Conservation (phyloP, 129 eudicot species). For the Calendula officinalis region DNA sequence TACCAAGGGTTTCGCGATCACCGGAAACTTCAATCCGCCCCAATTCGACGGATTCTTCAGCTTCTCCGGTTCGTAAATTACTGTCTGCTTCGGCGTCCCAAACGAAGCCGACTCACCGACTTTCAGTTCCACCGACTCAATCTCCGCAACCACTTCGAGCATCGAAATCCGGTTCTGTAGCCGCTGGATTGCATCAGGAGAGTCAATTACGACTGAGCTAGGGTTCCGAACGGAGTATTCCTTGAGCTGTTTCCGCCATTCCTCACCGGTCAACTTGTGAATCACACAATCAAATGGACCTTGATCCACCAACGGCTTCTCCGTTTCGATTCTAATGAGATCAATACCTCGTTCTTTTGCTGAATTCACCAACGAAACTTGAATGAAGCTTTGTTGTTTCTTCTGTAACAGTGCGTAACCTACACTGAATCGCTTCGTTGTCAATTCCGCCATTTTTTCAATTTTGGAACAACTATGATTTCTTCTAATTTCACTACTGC, state of each 20-base stretch:
- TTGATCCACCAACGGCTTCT: constrained; percentile 51
- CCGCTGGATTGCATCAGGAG: constrained; percentile 63
- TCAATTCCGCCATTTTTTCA: constrained; percentile 7
- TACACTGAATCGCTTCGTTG: constrained; percentile 40
- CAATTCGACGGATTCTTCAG: constrained; percentile 28
- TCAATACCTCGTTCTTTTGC: constrained; percentile 57
- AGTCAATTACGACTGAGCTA: constrained; percentile 44
- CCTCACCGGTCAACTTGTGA: constrained; percentile 61
- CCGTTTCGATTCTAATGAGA: constrained; percentile 52
- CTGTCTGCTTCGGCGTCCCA: constrained; percentile 67
- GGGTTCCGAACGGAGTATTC: constrained; percentile 46
- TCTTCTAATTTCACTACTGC: too few species aligned
- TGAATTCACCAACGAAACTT: constrained; percentile 40
- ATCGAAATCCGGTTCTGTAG: constrained; percentile 70
- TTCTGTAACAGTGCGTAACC: constrained; percentile 78
- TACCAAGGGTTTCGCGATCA: constrained; percentile 73
- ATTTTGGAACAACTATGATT: too few species aligned
- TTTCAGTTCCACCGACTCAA: constrained; percentile 14
- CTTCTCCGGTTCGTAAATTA: constrained; percentile 41
- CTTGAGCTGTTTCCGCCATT: constrained; percentile 55
- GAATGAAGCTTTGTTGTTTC: constrained; percentile 65
- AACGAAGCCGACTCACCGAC: constrained; percentile 33
- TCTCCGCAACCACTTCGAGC: constrained; percentile 59
- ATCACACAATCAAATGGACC: constrained; percentile 82
- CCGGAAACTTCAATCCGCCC: constrained; percentile 60